Percentiles rank a stretch among this genome's conserved stretches.
These are phyloP conservation scores for Monilinia polystroma DNA, from an alignment of 2,329 filamentous ascomycete genomes.

Conservation along the genomic window DNA sequence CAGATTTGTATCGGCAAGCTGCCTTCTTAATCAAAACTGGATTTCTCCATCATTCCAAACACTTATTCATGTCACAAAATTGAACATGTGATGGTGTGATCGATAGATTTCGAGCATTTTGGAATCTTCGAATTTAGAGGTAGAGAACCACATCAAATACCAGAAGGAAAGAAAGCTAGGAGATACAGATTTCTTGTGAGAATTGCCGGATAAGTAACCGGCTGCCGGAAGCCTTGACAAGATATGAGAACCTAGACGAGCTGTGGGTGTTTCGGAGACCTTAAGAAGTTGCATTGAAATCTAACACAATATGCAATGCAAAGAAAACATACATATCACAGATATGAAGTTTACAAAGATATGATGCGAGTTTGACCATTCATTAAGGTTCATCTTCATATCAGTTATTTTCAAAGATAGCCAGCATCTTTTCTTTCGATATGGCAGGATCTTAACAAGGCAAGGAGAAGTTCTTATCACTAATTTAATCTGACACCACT, in stretches of 20 bases:
- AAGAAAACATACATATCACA: background rate
- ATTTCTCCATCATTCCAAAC: slow-evolving; percentile 7
- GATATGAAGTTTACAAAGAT: background rate
- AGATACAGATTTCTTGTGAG: too few relatives aligned
- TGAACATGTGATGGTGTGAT: background rate
- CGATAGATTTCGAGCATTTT: background rate
- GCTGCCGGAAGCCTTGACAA: background rate
- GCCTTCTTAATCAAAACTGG: slow-evolving; percentile 13
- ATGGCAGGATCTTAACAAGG: background rate
- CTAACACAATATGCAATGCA: background rate
- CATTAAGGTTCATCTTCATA: background rate
- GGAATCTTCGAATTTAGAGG: background rate
- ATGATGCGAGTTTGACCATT: background rate
- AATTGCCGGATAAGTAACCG: background rate
- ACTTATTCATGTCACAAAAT: background rate
- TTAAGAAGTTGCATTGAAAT: background rate
- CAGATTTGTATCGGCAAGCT: slow-evolving; percentile 11
- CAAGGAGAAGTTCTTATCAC: background rate
- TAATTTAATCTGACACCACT: slow-evolving; percentile 16
- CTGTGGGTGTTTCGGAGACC: background rate
- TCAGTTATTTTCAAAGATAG: background rate
- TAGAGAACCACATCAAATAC: background rate
- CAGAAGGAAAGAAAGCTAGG: background rate
- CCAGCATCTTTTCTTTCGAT: background rate
- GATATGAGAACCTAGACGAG: background rate